A percentile compares a stretch with the other conserved stretches of the same genome.
Evolutionary conservation across 2,329 filamentous ascomycete species (phyloP).

Genomic region (Tolypocladium ophioglossoides): DNA sequence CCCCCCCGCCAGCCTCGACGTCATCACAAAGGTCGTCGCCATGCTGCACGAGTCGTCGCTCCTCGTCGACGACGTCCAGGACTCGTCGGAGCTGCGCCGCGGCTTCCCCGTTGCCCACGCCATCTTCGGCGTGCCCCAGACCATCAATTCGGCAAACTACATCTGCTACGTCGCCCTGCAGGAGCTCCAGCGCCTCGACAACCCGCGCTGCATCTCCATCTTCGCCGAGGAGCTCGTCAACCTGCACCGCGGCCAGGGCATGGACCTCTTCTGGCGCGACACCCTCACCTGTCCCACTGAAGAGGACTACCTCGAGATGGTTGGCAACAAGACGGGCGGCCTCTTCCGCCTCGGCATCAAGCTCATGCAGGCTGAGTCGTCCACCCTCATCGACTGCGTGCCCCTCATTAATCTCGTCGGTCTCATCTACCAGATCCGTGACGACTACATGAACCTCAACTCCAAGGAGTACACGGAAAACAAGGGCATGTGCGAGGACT

Average conservation of each 20-base stretch:
- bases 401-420: conserved; percentile 79
- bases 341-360: conserved; percentile 78
- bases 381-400: conserved; percentile 53
- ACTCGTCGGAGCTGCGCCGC: conserved; percentile 64
- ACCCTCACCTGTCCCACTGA: conserved; percentile 74
- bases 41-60: conserved; percentile 82
- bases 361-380: conserved; percentile 72
- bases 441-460: conserved; percentile 87
- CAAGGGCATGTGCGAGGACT: conserved; percentile 89
- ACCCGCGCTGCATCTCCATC: conserved; percentile 55
- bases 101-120: conserved; percentile 74
- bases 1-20: conserved; percentile 54
- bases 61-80: conserved; percentile 81
- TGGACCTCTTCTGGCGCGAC: conserved; percentile 87
- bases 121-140: conserved; percentile 79
- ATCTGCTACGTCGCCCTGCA: conserved; percentile 74
- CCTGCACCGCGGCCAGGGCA: conserved; percentile 77
- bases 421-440: conserved; percentile 80
- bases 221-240: conserved; percentile 78
- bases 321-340: conserved; percentile 81
- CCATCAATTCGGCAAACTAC: conserved; percentile 86
- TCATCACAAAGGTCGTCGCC: conserved; percentile 70
- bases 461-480: conserved; percentile 68
- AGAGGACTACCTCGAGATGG: conserved; percentile 91
- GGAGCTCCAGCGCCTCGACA: conserved; percentile 61